Evolutionary conservation across 2,329 filamentous ascomycete genomes (phyloP).

Genomic region (Polytolypa hystricis): DNA sequence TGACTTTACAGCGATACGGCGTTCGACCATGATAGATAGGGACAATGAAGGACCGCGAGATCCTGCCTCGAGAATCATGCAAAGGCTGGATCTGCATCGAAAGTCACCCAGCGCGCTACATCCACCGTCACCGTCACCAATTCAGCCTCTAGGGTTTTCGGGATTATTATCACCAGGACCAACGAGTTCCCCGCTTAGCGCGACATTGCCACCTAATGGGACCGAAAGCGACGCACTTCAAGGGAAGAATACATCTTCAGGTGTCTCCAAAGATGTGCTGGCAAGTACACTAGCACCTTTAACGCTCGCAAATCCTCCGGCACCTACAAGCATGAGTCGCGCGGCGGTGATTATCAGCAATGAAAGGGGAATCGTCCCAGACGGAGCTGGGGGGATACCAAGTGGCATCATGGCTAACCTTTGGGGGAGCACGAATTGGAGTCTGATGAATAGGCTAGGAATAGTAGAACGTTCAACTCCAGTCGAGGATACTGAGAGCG

Average conservation of each 20-base stretch:
- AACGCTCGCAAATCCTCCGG: slow-evolving; percentile 72
- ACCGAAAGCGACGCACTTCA: slow-evolving; percentile 25
- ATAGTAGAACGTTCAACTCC: slow-evolving; percentile 34
- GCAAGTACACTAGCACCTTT: slow-evolving; percentile 63
- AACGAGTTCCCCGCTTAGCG: slow-evolving; percentile 58
- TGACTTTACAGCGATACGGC: slow-evolving; percentile 48
- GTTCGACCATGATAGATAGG: slow-evolving; percentile 41
- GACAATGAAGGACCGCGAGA: slow-evolving; percentile 68
- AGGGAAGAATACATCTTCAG: slow-evolving; percentile 20
- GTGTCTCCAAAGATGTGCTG: slow-evolving; percentile 34
- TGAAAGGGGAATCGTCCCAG: slow-evolving; percentile 55
- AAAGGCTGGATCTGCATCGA: slow-evolving; percentile 81
- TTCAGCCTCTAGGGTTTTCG: slow-evolving; percentile 58
- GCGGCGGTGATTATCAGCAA: slow-evolving; percentile 70
- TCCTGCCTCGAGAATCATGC: slow-evolving; percentile 78
- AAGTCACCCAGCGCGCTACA: slow-evolving; percentile 54
- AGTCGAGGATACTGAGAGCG: slow-evolving; percentile 6
- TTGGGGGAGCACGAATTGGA: slow-evolving; percentile 85
- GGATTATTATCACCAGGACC: slow-evolving; percentile 79
- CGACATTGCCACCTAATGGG: slow-evolving; percentile 31
- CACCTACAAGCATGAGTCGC: slow-evolving; percentile 75
- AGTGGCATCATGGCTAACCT: slow-evolving; percentile 84
- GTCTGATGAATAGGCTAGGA: slow-evolving; percentile 51
- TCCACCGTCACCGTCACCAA: slow-evolving; percentile 29
- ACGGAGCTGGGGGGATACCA: slow-evolving; percentile 60